Conservation (phyloP, 108 stramenopile species). For the Cylindrotheca fusiformis region DNA sequence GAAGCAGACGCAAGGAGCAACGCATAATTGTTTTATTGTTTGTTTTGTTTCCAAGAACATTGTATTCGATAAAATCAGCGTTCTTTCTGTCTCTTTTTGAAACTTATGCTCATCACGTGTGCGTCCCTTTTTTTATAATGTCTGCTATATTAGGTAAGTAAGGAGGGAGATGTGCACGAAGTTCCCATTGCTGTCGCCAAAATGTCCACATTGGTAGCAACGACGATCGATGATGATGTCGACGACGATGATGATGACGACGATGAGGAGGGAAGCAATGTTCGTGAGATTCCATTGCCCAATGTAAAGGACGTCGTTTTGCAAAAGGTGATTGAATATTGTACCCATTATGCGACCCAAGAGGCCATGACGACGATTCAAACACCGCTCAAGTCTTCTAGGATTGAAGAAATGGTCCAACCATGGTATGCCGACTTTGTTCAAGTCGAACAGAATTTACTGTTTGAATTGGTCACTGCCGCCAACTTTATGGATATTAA, state of each 20-base stretch:
- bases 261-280: no score
- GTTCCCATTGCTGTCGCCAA: conserved; percentile 89
- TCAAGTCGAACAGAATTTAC: conserved; percentile 57
- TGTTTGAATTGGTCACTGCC: conserved; percentile 82
- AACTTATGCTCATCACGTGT: background rate
- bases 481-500: conserved; percentile 88
- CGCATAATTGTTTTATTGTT: no score
- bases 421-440: conserved; percentile 97
- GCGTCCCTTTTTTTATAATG: background rate
- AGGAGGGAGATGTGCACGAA: conserved; percentile 91
- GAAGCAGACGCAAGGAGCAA: no score
- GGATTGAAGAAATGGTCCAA: conserved; percentile 94
- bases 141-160: conserved; percentile 54
- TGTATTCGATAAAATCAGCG: background rate
- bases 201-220: conserved; percentile 89
- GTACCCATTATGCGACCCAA: conserved; percentile 83
- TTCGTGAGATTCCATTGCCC: conserved; percentile 94
- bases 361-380: conserved; percentile 96
- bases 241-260: conserved; percentile 77
- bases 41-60: no score
- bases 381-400: conserved; percentile 91
- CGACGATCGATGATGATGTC: conserved; percentile 85
- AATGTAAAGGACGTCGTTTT: conserved; percentile 93
- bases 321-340: conserved; percentile 97
- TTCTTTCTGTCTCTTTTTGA: background rate